A percentile compares a stretch with the other conserved stretches of the same genome.
Conservation (phyloP, 148 eudicot genomes). For the Rhododendron griersonianum region DNA sequence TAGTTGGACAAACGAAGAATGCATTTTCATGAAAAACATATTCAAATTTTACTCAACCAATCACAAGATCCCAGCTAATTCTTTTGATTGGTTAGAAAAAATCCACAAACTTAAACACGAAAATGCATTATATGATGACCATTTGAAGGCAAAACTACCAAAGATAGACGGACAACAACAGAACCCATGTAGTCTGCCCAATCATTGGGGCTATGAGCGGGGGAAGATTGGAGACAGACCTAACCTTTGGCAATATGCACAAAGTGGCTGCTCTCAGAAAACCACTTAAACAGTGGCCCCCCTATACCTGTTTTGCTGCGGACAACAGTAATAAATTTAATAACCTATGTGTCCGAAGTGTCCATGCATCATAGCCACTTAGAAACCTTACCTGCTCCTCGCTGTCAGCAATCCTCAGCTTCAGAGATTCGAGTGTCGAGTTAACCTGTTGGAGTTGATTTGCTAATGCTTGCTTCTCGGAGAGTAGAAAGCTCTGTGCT, state of each 20-base stretch:
- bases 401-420: constrained; percentile 46
- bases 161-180: neutral
- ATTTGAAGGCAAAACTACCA: neutral
- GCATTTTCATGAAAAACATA: neutral
- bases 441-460: constrained; percentile 61
- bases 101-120: neutral
- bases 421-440: constrained; percentile 45
- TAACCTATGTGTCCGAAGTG: neutral
- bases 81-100: neutral
- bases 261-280: too few species aligned
- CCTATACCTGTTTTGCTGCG: too few species aligned
- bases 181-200: too few species aligned
- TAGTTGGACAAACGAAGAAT: neutral
- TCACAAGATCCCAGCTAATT: neutral
- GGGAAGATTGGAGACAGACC: too few species aligned
- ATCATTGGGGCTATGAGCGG: too few species aligned
- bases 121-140: neutral
- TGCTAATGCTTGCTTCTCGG: constrained; percentile 60
- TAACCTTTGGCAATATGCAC: too few species aligned
- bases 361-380: neutral
- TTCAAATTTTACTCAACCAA: neutral
- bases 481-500: constrained; percentile 49
- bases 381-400: constrained; percentile 65
- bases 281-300: too few species aligned
- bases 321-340: neutral